Evolutionary conservation across 495 filamentous ascomycete genomes (phyloP).

Genomic region (Hyphodiscus hymeniophilus): DNA sequence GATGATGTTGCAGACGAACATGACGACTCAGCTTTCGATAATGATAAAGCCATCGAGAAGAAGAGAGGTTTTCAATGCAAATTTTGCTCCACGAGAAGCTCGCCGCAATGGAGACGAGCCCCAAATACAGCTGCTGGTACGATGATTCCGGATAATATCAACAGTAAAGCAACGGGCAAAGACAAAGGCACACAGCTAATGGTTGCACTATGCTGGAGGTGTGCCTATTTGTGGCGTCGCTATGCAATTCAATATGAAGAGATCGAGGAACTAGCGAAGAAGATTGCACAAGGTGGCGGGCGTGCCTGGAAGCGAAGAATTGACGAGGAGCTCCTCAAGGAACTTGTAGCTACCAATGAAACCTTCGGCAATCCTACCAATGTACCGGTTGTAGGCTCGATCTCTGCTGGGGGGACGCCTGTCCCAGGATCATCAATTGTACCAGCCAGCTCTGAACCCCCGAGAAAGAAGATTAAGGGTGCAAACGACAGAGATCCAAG

Average conservation of each 20-base stretch:
- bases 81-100: conserved; percentile 72
- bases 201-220: conserved; percentile 80
- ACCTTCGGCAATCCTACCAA: conserved; percentile 29
- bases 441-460: conserved; percentile 22
- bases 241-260: conserved; percentile 96
- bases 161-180: conserved; percentile 48
- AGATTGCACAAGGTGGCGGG: conserved; percentile 72
- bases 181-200: conserved; percentile 73
- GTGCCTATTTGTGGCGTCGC: conserved; percentile 85
- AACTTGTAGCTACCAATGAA: conserved; percentile 50
- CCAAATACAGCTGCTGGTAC: conserved; percentile 67
- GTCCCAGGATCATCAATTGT: conserved; percentile 11
- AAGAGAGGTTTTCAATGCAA: conserved; percentile 91
- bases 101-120: conserved; percentile 87
- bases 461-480: conserved; percentile 47
- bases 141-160: conserved; percentile 59
- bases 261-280: conserved; percentile 87
- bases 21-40: conserved; percentile 95
- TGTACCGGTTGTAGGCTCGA: background rate
- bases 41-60: conserved; percentile 67
- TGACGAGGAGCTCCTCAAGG: conserved; percentile 85
- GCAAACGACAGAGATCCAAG: conserved; percentile 37
- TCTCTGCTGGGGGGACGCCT: conserved; percentile 19
- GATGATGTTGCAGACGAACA: conserved; percentile 90
- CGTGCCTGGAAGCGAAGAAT: conserved; percentile 80